Evolutionary conservation across 2,329 filamentous ascomycete species (phyloP), one percentile per base, ranked within the genome.

Genomic region (Verticillium klebahnii): DNA sequence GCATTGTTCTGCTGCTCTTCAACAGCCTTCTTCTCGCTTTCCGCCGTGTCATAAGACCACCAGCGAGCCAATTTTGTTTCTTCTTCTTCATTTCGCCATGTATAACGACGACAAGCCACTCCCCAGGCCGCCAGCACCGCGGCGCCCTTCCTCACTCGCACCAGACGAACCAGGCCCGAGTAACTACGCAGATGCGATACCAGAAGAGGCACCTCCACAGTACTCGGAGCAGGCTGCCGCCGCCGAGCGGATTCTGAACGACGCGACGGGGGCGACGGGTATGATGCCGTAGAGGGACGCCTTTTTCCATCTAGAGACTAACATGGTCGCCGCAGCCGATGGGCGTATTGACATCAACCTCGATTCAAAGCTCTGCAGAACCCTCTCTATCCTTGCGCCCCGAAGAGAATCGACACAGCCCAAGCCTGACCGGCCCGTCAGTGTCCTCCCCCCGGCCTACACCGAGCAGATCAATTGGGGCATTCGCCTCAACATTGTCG

Each of bases 401-500:
- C 57, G 62, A 25, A 23, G 45, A 52, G 63, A 60, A 37, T 60
- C 40, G 15, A 19, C 19, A 23, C n/a, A 23, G 19, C 58, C n/a
- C 19, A 57, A 23, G 25, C n/a, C 12, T 58, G n/a, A 60, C 57
- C 25, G 45, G 50, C 8, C 60, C 31, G 9, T 61, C 59, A 55
- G 61, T 62, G 36, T 56, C 29, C 7, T 58, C 40, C 9, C 59
- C 54, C 40, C 62, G 55, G 9, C 52, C 60, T 1, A 62, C 60
- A 52, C 58, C 7, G 45, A 54, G 34, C 58, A 34, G 15, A 32
- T 45, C 19, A 25, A 25, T n/a, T 55, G 52, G 52, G 58, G 58
- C 19, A 60, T 60, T 34, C 52, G 58, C 31, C 69, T 84, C 25
- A 85, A 84, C 60, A 78, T 85, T 54, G 81, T 84, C 5, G 83